Evolutionary conservation across 192 early-diverging fungal genomes (phyloP).

Genomic region (Jimgerdemannia flammicorona): DNA sequence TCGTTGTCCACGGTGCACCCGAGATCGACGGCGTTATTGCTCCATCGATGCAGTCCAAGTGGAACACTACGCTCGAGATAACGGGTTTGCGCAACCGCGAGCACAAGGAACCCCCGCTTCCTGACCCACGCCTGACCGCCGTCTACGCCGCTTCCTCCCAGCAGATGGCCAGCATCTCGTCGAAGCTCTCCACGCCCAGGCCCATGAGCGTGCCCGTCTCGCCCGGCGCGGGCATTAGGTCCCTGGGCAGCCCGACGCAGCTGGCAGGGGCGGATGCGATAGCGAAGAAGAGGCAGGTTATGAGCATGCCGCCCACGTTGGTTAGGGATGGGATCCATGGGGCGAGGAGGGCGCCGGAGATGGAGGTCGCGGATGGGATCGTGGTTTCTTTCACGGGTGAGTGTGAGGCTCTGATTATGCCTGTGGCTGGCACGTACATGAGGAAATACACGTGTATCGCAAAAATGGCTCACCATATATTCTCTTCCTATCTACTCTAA

Average conservation of each 20-base stretch:
- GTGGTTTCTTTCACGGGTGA: conserved; percentile 53
- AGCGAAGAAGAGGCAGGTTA: conserved; percentile 9
- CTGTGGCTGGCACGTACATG: not conserved
- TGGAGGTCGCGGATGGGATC: conserved; percentile 52
- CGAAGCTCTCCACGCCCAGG: conserved; percentile 2
- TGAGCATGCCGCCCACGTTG: not conserved
- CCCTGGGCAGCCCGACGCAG: conserved; percentile 19
- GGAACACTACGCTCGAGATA: conserved; percentile 58
- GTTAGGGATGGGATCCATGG: not conserved
- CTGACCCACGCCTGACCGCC: not conserved
- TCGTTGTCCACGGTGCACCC: conserved; percentile 46
- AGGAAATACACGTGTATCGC: not conserved
- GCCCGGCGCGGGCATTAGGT: conserved; percentile 13
- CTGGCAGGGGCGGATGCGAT: conserved; percentile 3
- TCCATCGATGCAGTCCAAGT: conserved; percentile 47
- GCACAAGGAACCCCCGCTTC: conserved; percentile 3
- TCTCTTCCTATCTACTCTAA: conserved; percentile 1
- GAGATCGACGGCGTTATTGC: conserved; percentile 41
- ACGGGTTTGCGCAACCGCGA: conserved; percentile 26
- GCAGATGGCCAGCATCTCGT: not conserved
- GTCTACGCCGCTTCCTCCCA: not conserved
- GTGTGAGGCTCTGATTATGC: not conserved
- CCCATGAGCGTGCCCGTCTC: conserved; percentile 16
- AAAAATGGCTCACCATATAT: not conserved
- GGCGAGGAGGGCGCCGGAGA: conserved; percentile 28